Evolutionary conservation across 176 grass and related monocot species (phyloP), one percentile per base, ranked within the genome.

Genomic region (Musa beccarii): DNA sequence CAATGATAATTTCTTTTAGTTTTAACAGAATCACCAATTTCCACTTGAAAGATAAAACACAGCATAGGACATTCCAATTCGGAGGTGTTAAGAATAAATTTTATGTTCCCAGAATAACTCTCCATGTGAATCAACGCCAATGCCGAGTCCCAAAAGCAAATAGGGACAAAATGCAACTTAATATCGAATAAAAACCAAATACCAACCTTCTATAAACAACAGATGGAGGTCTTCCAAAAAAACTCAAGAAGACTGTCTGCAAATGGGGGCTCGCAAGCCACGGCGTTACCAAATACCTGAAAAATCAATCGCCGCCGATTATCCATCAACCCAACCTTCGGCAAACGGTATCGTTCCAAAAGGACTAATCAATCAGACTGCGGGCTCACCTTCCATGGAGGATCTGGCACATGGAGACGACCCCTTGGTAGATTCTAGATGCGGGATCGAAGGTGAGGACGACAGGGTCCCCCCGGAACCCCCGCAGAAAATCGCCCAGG

Each of bases 251-350:
- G 72, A 86, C 75, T 28, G 90, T 99, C 82, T 99, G 95, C 72
- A 99, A 80, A 81, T 99, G 95, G 1, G 90, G 95, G 84, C 95
- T 94, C 19, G 95, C 86, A 3, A 99, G 85, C 95, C 95, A 91
- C 51, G 84, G 95, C 0, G 90, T 99, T 22, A 79, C 88, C 81
- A 93, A 86, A 56, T 99, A 99, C 82, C 90, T 99, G 54, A 20
- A 79, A 43, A 79, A 56, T 21, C 26, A 68, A 52, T 68, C 61
- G 50, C 6, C 9, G 50, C 10, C 8, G 50, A 16, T 49, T 49
- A 28, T 54, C 14, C 67, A 2, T 9, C 20, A 81, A 63, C 64
- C 49, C 62, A 51, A 21, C 52, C 49, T 72, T 17, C 16, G 49
- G n/a, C 25, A 63, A 17, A 66, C 24, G 26, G 43, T 11, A 11